Conservation (phyloP, 139 green algal genomes). For the Marvania coccoides region DNA sequence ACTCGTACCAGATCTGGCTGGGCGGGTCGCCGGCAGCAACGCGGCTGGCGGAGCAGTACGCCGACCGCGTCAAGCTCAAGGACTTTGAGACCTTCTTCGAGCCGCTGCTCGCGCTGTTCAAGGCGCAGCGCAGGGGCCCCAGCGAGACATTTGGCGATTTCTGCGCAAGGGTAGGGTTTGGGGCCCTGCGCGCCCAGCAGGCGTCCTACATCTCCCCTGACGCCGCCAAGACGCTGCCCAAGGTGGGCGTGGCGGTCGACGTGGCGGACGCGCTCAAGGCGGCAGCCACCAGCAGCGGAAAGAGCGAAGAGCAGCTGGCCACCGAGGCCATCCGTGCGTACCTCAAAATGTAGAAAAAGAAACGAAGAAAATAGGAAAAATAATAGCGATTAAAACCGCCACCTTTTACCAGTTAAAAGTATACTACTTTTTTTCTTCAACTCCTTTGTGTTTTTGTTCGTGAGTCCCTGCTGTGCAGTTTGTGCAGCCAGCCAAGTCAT, state of each 20-base stretch:
- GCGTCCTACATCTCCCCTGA: slow-evolving; percentile 28
- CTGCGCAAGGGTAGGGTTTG: slow-evolving; percentile 55
- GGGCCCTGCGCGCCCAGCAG: slow-evolving; percentile 41
- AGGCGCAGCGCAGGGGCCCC: slow-evolving; percentile 19
- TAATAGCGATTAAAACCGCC: too few species aligned
- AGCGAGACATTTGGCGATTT: slow-evolving; percentile 92
- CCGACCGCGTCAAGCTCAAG: slow-evolving; percentile 75
- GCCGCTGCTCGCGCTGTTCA: slow-evolving; percentile 81
- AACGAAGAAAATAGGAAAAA: too few species aligned
- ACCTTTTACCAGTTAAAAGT: too few species aligned
- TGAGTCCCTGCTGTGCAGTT: too few species aligned
- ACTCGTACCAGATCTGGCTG: slow-evolving; percentile 96
- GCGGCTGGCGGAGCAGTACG: slow-evolving; percentile 70
- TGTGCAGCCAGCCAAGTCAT: too few species aligned
- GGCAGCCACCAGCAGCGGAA: slow-evolving; percentile 26
- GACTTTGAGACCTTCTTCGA: slow-evolving; percentile 90
- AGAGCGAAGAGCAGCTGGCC: slow-evolving; percentile 9
- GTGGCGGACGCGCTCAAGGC: slow-evolving; percentile 42
- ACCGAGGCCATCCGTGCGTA: slow-evolving; percentile 21
- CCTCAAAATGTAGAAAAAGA: slow-evolving; percentile 4
- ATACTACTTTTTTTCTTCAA: too few species aligned
- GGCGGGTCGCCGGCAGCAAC: slow-evolving; percentile 80
- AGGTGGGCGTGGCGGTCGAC: slow-evolving; percentile 39
- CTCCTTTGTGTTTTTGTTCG: too few species aligned
- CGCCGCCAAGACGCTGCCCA: slow-evolving; percentile 9